Percentiles rank a stretch among this genome's conserved stretches.
These are phyloP conservation scores for Metschnikowia kofuensis DNA, from an alignment of 805 yeast genomes.

Conservation along the genomic window DNA sequence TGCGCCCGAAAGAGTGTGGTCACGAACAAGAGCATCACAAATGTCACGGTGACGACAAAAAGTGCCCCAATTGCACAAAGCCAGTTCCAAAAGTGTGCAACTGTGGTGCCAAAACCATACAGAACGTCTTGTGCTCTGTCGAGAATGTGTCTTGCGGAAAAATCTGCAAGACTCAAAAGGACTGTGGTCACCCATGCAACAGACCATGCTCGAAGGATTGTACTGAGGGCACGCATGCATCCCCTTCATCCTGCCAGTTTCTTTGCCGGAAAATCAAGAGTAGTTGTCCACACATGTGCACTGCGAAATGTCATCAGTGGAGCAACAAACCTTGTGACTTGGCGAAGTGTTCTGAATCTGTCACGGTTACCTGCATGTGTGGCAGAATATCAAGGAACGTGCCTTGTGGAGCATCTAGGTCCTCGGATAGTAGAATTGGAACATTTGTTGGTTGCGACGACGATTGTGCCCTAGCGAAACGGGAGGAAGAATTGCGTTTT, in stretches of 20 bases:
- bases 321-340: conserved; percentile 47
- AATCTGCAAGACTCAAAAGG: conserved; percentile 30
- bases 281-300: conserved; percentile 70
- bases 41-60: conserved; percentile 65
- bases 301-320: conserved; percentile 58
- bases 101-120: conserved; percentile 56
- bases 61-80: conserved; percentile 76
- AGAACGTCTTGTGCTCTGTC: conserved; percentile 70
- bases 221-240: conserved; percentile 56
- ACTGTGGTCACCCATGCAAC: conserved; percentile 48
- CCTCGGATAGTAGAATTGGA: conserved; percentile 30
- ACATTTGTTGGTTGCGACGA: conserved; percentile 61
- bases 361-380: conserved; percentile 60
- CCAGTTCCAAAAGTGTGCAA: conserved; percentile 55
- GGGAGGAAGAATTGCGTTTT: conserved; percentile 59
- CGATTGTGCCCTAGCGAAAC: conserved; percentile 56
- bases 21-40: conserved; percentile 66
- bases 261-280: conserved; percentile 52
- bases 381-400: conserved; percentile 49
- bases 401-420: conserved; percentile 55
- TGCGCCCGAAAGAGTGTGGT: conserved; percentile 59
- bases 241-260: conserved; percentile 48
- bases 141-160: conserved; percentile 60
- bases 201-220: conserved; percentile 61
- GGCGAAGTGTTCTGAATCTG: conserved; percentile 48